A percentile compares a stretch with the other conserved stretches of the same genome.
Evolutionary conservation across 768 basidiomycete genomes (phyloP).

Genomic region (Boletus rubroflammeus): DNA sequence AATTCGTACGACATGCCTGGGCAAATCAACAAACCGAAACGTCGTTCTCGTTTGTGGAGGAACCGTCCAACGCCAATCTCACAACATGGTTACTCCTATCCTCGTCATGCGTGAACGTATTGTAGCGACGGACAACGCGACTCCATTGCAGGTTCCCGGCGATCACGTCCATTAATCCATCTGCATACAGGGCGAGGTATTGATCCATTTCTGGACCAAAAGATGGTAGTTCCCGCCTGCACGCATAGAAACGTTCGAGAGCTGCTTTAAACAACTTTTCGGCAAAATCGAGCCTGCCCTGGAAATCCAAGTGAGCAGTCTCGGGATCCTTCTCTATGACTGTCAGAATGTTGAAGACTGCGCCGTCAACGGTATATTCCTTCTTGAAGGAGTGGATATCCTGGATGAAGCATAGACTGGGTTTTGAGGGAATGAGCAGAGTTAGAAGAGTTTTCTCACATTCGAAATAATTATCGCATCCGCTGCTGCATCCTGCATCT

Average conservation of each 20-base stretch:
- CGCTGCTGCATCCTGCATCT: conserved; percentile 8
- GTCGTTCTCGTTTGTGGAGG: neutral
- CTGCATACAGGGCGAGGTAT: conserved; percentile 3
- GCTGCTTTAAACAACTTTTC: conserved; percentile 4
- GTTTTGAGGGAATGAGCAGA: neutral
- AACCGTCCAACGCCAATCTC: neutral
- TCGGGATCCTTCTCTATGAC: conserved; percentile 6
- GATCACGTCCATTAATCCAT: conserved; percentile 8
- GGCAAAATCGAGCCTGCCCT: conserved; percentile 6
- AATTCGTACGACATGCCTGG: too few relatives aligned
- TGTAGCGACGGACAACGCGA: conserved; percentile 9
- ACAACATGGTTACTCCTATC: conserved; percentile 8
- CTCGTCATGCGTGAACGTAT: conserved; percentile 4
- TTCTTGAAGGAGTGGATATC: conserved; percentile 19
- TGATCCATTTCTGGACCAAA: conserved; percentile 6
- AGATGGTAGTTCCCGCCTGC: conserved; percentile 4
- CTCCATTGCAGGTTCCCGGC: conserved; percentile 14
- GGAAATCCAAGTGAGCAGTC: conserved; percentile 12
- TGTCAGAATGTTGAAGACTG: conserved; percentile 8
- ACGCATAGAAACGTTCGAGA: conserved; percentile 2
- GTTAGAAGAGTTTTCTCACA: neutral
- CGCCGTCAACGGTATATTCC: conserved; percentile 7
- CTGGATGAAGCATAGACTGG: neutral
- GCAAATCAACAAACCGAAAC: neutral
- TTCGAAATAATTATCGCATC: conserved; percentile 11